Conservation (phyloP, 192 early-diverging fungal genomes). For the Coemansia sp. region DNA sequence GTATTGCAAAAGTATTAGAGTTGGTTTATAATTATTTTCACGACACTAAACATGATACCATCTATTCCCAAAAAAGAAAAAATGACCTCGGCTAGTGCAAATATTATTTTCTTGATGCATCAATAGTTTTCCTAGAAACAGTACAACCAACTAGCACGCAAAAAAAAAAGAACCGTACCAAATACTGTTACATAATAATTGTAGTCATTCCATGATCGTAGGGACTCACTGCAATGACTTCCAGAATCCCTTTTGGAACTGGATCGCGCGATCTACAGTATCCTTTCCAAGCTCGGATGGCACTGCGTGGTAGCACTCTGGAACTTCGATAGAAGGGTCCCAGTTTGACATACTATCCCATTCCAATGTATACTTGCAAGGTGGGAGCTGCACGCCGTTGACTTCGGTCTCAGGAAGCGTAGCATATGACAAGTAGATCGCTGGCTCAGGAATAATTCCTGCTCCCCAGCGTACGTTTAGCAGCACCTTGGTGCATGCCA, state of each 20-base stretch:
- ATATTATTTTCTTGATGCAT: too few species aligned
- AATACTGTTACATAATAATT: too few species aligned
- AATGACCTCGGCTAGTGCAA: too few species aligned
- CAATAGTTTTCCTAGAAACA: too few species aligned
- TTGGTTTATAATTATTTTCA: too few species aligned
- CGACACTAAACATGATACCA: too few species aligned
- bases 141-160: neutral
- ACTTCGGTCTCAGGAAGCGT: slow-evolving; percentile 37
- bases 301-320: slow-evolving; percentile 12
- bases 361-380: slow-evolving; percentile 1
- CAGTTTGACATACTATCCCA: slow-evolving; percentile 24
- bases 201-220: too few species aligned
- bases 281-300: slow-evolving; percentile 31
- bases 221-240: neutral
- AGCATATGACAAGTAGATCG: slow-evolving; percentile 33
- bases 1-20: too few species aligned
- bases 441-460: slow-evolving; percentile 25
- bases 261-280: slow-evolving; percentile 26
- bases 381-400: slow-evolving; percentile 19
- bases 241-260: slow-evolving; percentile 29
- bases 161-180: neutral
- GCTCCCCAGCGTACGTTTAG: slow-evolving; percentile 59
- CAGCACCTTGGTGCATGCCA: slow-evolving; percentile 73
- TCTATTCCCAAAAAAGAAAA: too few species aligned
- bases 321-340: slow-evolving; percentile 30